Percentiles rank a stretch among this genome's conserved stretches.
These are phyloP conservation scores for Xylaria sp. DNA, from an alignment of 2,329 filamentous ascomycete genomes.

Conservation along the genomic window DNA sequence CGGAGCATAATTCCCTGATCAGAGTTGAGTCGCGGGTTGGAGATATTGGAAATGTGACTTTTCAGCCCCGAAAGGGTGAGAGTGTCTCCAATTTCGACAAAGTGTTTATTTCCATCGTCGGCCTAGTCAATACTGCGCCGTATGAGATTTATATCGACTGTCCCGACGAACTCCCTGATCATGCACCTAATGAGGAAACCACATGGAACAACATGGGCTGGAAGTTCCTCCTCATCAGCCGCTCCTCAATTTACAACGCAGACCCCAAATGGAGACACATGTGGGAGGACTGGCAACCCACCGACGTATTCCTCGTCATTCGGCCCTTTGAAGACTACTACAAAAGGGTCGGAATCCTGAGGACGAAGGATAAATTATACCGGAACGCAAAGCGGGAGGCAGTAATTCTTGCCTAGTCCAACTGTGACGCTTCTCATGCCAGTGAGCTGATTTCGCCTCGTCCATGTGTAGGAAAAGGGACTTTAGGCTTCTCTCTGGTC, in stretches of 20 bases:
- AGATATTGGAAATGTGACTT: not conserved
- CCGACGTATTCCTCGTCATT: slow-evolving; percentile 13
- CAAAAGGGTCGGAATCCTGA: slow-evolving; percentile 14
- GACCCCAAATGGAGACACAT: not conserved
- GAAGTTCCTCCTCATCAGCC: slow-evolving; percentile 11
- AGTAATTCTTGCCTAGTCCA: not conserved
- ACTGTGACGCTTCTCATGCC: not conserved
- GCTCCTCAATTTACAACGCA: slow-evolving; percentile 14
- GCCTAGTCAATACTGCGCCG: not conserved
- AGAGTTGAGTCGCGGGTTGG: slow-evolving; percentile 13
- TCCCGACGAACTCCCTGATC: slow-evolving; percentile 6
- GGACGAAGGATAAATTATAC: slow-evolving; percentile 17
- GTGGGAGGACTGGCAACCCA: slow-evolving; percentile 16
- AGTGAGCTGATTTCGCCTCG: not conserved
- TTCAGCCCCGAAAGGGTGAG: not conserved
- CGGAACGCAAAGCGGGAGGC: not conserved
- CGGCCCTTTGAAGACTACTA: not conserved
- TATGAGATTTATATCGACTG: slow-evolving; percentile 23
- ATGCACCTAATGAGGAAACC: not conserved
- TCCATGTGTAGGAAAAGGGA: not conserved
- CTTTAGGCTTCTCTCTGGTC: not conserved
- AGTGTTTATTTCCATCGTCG: not conserved
- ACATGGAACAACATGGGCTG: not conserved
- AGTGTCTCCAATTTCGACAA: not conserved
- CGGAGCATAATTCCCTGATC: slow-evolving; percentile 7